Conservation (phyloP, 225 moss, liverwort and hornwort genomes). For the Marchantia polymorpha region DNA sequence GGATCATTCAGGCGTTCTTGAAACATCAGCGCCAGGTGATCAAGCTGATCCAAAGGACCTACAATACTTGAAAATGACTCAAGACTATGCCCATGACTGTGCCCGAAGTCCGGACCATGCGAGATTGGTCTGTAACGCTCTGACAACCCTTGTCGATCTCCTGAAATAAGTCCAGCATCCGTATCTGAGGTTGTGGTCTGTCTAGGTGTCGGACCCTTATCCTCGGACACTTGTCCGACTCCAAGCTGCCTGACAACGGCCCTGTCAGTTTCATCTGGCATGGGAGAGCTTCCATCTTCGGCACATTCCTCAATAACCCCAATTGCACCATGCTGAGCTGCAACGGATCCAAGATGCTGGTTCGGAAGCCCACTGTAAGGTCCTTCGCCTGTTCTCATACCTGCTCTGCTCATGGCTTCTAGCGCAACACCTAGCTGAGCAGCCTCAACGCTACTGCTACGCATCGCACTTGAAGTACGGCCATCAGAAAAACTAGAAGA, state of each 20-base stretch:
- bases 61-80: conserved; percentile 58
- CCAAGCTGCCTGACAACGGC: conserved; percentile 13
- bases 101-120: conserved; percentile 39
- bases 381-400: conserved; percentile 45
- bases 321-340: conserved; percentile 43
- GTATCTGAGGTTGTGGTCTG: conserved; percentile 32
- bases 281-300: conserved; percentile 42
- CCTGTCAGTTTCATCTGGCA: conserved; percentile 35
- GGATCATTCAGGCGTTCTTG: conserved; percentile 90
- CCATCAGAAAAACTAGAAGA: conserved; percentile 98
- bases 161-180: conserved; percentile 30
- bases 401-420: conserved; percentile 57
- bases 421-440: conserved; percentile 62
- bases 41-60: conserved; percentile 79
- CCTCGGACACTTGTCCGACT: conserved; percentile 28
- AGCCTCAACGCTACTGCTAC: conserved; percentile 88
- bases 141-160: conserved; percentile 35
- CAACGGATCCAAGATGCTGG: conserved; percentile 37
- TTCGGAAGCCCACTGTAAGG: conserved; percentile 32
- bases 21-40: conserved; percentile 88
- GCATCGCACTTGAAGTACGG: conserved; percentile 83
- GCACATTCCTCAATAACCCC: conserved; percentile 48
- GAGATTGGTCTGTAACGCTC: conserved; percentile 30
- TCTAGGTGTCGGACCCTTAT: conserved; percentile 30
- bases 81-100: conserved; percentile 40